Percentiles rank a stretch among this genome's conserved stretches.
Conservation (phyloP, 345 rosid genomes). For the Dipteronia sinensis region DNA sequence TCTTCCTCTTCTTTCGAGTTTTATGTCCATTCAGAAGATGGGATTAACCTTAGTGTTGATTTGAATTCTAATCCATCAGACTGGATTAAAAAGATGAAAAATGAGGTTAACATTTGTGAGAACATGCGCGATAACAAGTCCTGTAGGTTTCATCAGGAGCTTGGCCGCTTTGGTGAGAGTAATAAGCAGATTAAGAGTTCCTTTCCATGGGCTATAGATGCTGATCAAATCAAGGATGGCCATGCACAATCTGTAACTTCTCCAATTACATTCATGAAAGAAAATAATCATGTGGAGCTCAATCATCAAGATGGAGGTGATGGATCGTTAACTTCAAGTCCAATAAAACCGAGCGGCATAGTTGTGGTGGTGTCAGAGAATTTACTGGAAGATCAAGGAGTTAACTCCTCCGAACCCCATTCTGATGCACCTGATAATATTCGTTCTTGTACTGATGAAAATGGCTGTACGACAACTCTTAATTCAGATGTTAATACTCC, state of each 20-base stretch:
- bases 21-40: conserved; percentile 67
- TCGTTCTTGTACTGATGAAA: conserved; percentile 35
- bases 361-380: conserved; percentile 33
- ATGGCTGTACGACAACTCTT: conserved; percentile 32
- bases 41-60: conserved; percentile 81
- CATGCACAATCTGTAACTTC: conserved; percentile 33
- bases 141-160: conserved; percentile 40
- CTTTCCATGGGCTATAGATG: conserved; percentile 24
- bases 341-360: conserved; percentile 21
- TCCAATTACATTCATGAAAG: conserved; percentile 35
- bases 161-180: conserved; percentile 46
- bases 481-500: conserved; percentile 43
- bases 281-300: conserved; percentile 25
- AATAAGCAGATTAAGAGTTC: conserved; percentile 42
- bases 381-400: conserved; percentile 34
- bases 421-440: conserved; percentile 37
- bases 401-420: conserved; percentile 33
- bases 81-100: conserved; percentile 64
- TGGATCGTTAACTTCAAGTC: conserved; percentile 31
- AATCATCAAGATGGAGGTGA: conserved; percentile 39
- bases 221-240: conserved; percentile 36
- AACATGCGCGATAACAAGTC: conserved; percentile 42
- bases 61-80: conserved; percentile 62
- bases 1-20: conserved; percentile 68
- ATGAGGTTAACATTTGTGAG: conserved; percentile 51